Base-by-base conservation (phyloP, 352 stramenopile species). In the Phytophthora crassamura region DNA sequence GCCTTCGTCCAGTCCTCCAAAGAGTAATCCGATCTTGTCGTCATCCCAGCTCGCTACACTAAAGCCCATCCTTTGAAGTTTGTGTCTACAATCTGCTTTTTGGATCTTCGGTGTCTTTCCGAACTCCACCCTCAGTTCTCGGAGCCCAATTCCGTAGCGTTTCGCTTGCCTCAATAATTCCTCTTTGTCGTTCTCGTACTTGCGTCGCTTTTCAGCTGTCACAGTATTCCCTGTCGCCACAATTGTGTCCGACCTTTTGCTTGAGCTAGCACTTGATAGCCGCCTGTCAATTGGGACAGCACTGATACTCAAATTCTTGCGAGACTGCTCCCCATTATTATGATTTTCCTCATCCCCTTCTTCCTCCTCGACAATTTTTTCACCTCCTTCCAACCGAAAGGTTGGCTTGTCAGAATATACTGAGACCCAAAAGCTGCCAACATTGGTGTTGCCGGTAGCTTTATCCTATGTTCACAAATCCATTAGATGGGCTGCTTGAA, bases 391-490 rank as follows among this genome's bases (percentile, higher is more conserved):
- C 8, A 95, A 59, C 7, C 69, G 69, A 53, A 95, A 94, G 18
- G 73, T 77, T 7, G 71, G 16, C n/a, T 84, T 86, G 48, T 92
- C 72, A 0, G 82, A 89, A 43, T 95, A 95, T 7, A 94, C 78
- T 0, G 87, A 95, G 18, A 95, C 42, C 87, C 87, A 95, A 57
- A 95, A 95, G 28, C 55, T 91, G 0, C 87, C 87, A 12, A 90
- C 78, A 33, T 94, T 93, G 2, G 73, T 89, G 18, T 89, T 90
- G 1, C 84, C 81, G n/a, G 76, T 84, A 18, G 74, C 76, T 72
- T 93, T 92, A 67, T 93, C 82, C 86, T 94, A 28, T 47, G 36
- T 41, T 42, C 7, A 25, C 22, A 25, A 20, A 0, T 2, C 9
- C 2, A 9, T 12, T 60, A 40, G 67, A 34, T 34, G 47, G 43